Conservation (phyloP, 164 flowering plant genomes). For the Saururus chinensis region DNA sequence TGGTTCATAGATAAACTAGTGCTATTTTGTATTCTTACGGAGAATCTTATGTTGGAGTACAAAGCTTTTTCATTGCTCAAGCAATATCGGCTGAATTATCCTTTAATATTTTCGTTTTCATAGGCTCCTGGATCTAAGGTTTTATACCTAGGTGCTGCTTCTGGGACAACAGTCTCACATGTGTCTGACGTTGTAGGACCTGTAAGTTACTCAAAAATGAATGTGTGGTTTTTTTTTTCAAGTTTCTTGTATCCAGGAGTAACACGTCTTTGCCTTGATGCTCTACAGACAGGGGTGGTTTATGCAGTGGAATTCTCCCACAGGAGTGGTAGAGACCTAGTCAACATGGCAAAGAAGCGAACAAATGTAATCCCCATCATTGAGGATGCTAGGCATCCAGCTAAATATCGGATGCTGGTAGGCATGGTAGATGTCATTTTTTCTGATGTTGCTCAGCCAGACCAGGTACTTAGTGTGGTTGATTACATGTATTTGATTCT, state of each 20-base stretch:
- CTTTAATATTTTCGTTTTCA: background rate
- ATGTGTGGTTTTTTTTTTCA: background rate
- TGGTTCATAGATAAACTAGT: too few species aligned
- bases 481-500: background rate
- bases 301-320: conserved; percentile 98
- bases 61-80: background rate
- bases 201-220: conserved; percentile 33
- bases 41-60: too few species aligned
- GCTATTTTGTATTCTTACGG: too few species aligned
- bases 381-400: conserved; percentile 94
- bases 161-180: conserved; percentile 95
- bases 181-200: conserved; percentile 98
- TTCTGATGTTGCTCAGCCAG: conserved; percentile 98
- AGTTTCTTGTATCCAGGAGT: background rate
- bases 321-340: conserved; percentile 96
- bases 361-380: conserved; percentile 89
- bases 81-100: background rate
- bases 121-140: conserved; percentile 84
- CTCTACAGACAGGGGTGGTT: conserved; percentile 55
- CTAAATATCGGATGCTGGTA: conserved; percentile 88
- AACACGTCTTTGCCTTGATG: background rate
- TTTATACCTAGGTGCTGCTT: conserved; percentile 95
- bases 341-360: conserved; percentile 96
- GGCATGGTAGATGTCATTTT: conserved; percentile 93
- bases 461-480: conserved; percentile 47